Conservation (phyloP, 257 asterid species). For the Solanum raphanifolium region DNA sequence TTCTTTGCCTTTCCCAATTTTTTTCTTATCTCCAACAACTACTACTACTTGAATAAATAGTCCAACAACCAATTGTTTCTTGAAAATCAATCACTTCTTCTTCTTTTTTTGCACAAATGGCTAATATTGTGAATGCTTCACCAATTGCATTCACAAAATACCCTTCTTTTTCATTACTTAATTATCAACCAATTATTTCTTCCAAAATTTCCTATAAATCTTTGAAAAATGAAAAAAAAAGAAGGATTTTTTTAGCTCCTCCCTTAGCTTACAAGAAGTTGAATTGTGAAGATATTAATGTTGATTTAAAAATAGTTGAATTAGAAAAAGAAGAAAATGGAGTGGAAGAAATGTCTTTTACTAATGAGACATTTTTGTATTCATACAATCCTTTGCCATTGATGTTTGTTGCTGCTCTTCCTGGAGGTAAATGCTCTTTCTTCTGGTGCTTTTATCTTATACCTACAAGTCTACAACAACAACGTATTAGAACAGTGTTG, state of each 20-base stretch:
- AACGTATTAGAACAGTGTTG: neutral
- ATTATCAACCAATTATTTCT: slow-evolving; percentile 7
- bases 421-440: slow-evolving; percentile 51
- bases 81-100: neutral
- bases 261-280: slow-evolving; percentile 15
- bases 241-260: slow-evolving; percentile 4
- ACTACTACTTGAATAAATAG: neutral
- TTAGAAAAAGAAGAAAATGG: neutral
- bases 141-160: slow-evolving; percentile 19
- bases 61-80: neutral
- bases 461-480: neutral
- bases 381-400: slow-evolving; percentile 51
- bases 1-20: slow-evolving; percentile 43
- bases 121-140: slow-evolving; percentile 36
- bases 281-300: slow-evolving; percentile 10
- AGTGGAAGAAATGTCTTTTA: neutral
- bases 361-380: slow-evolving; percentile 30
- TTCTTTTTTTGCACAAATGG: slow-evolving; percentile 20
- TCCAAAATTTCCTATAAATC: neutral
- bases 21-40: slow-evolving; percentile 10
- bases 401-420: slow-evolving; percentile 58
- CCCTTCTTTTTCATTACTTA: slow-evolving; percentile 11
- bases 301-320: slow-evolving; percentile 1
- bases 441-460: neutral
- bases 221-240: neutral